A percentile compares a stretch with the other conserved stretches of the same genome.
phyloP scores from a whole-genome alignment of 345 rosid genomes.

The Rhizophora apiculata region DNA sequence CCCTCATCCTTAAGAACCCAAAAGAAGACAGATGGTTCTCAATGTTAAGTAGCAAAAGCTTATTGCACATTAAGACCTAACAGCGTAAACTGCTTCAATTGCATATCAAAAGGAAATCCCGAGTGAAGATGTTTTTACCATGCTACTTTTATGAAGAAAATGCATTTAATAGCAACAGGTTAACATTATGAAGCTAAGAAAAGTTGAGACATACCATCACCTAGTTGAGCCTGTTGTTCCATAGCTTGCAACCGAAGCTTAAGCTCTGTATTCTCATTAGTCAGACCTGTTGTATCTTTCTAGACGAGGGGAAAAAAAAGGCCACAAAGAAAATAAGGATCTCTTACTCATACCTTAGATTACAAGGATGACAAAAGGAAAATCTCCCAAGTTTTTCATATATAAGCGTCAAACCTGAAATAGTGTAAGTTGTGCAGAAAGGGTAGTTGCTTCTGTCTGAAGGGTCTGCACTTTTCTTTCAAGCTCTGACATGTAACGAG shows the following conservation, averaged over 20 bases:
- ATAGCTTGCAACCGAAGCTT: conserved; percentile 85
- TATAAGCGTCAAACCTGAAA: conserved; percentile 52
- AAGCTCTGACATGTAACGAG: conserved; percentile 69
- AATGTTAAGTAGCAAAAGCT: no score
- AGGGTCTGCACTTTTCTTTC: conserved; percentile 85
- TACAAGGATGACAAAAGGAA: background rate
- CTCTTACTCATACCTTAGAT: background rate
- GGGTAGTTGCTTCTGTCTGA: conserved; percentile 90
- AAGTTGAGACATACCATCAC: conserved; percentile 58
- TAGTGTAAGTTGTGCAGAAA: conserved; percentile 76
- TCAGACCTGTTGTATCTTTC: conserved; percentile 81
- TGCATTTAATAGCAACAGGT: no score
- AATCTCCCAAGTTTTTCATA: no score
- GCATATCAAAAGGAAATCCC: no score
- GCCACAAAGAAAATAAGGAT: background rate
- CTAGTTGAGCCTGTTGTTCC: conserved; percentile 85
- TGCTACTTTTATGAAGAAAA: background rate
- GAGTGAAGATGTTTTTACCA: no score
- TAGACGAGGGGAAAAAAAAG: conserved; percentile 24
- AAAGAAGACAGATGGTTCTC: no score
- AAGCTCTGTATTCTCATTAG: conserved; percentile 80
- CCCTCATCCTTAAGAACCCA: no score
- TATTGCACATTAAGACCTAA: no score
- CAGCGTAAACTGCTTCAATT: no score
- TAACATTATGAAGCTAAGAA: background rate